These are phyloP conservation scores for Chlamydomonas sp. DNA, from an alignment of 139 green algal species.

Conservation along the genomic window DNA sequence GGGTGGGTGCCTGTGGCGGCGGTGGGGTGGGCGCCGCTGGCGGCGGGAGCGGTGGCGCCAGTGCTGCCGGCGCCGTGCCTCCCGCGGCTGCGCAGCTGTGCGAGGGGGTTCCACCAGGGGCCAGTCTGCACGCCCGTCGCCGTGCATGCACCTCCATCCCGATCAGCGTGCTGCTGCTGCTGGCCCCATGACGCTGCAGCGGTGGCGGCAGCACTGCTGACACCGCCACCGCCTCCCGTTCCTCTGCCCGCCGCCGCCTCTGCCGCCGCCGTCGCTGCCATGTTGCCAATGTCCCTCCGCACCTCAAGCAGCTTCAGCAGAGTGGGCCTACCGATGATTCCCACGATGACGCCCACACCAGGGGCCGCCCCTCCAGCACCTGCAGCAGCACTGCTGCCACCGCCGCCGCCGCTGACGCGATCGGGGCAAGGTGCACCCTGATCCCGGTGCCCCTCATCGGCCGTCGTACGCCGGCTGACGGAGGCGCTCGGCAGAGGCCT, in stretches of 20 bases:
- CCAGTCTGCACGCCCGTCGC: too few relatives aligned
- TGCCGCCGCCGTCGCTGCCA: not conserved
- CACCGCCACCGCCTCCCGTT: not conserved
- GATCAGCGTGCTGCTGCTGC: not conserved
- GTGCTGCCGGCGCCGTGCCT: too few relatives aligned
- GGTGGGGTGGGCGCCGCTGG: too few relatives aligned
- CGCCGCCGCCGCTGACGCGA: too few relatives aligned
- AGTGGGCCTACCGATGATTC: constrained; percentile 7
- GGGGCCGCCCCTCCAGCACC: not conserved
- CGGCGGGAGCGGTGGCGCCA: too few relatives aligned
- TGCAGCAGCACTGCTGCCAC: too few relatives aligned
- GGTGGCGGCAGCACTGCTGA: not conserved
- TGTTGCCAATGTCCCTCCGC: not conserved
- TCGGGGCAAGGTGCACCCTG: too few relatives aligned
- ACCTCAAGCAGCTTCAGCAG: constrained; percentile 39
- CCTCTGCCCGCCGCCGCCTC: not conserved
- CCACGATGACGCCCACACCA: not conserved
- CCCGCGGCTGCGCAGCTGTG: too few relatives aligned
- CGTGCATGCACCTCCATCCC: not conserved
- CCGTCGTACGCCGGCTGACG: too few relatives aligned
- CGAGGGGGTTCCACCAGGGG: not conserved
- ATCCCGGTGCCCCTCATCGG: too few relatives aligned
- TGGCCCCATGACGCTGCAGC: not conserved
- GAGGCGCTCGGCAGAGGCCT: too few relatives aligned
- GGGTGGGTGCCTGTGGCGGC: too few relatives aligned